phyloP scores from a whole-genome alignment of 2,329 filamentous ascomycete species.

The Metarhizium sp. region DNA sequence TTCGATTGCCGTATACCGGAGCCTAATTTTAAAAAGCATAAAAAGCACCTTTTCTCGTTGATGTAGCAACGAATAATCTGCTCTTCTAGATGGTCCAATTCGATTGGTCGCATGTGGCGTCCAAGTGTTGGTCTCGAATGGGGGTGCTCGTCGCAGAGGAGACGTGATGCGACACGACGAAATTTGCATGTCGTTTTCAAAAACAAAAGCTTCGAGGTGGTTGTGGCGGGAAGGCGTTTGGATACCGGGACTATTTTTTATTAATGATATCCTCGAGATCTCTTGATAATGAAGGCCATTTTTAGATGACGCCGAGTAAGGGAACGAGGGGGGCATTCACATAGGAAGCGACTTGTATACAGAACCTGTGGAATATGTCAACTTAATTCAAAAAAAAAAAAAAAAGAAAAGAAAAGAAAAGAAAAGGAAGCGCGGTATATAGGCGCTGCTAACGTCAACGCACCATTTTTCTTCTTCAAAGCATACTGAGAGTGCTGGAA shows the following conservation, averaged over 20 bases:
- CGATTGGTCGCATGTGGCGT: not conserved
- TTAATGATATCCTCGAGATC: not conserved
- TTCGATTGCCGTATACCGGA: not conserved
- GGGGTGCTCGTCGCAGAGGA: not conserved
- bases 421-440: not conserved
- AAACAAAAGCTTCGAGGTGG: not conserved
- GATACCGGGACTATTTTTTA: not conserved
- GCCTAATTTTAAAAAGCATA: not conserved
- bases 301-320: not conserved
- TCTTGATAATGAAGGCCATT: not conserved
- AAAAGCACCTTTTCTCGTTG: not conserved
- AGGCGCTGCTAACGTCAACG: not conserved
- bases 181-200: not conserved
- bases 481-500: too few species aligned
- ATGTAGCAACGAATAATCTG: not conserved
- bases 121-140: not conserved
- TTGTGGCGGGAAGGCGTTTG: not conserved
- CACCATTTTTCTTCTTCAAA: not conserved
- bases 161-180: not conserved
- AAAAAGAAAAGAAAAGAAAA: not conserved
- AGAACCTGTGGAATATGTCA: not conserved
- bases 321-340: constrained; percentile 2
- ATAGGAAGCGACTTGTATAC: not conserved
- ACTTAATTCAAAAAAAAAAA: not conserved
- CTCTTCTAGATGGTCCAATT: not conserved